Evolutionary conservation across 176 grass and related monocot genomes (phyloP), one percentile per base, ranked within the genome.

Genomic region (Zea mays): DNA sequence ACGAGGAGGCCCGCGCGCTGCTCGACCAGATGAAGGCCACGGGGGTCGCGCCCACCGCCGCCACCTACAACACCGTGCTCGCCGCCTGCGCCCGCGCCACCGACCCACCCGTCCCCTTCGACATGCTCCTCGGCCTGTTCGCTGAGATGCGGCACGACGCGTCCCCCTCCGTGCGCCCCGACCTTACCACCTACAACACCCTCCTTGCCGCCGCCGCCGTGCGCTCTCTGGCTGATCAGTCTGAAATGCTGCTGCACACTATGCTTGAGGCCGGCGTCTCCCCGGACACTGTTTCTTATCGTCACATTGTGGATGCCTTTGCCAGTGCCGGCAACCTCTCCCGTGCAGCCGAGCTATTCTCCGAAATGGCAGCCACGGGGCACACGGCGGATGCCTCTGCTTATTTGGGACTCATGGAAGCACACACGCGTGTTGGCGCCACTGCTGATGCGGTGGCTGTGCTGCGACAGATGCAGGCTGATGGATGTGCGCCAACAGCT

Each of bases 131-230:
- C 8, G 73, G 87, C 41, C 87, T 98, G 52, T 98, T 98, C 70
- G 91, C 95, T 10, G 91, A 98, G 85, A 94, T 98, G 95, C 91
- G 95, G 5, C 95, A 98, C 38, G 91, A 98, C 45, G 78, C 81
- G 6, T 83, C 93, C 70, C 91, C 83, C 5, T 79, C 85, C 16
- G 83, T 94, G 76, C 89, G 78, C 43, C 95, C 95, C 0, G 89
- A 94, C 82, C 85, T 98, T 64, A 88, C 90, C 79, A 98, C 91
- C 45, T 94, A 98, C 87, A 98, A 98, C 78, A 92, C 95, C 8
- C 90, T 98, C 67, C 91, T 98, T 3, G 82, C 91, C 14, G 95
- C 91, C 0, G 95, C 95, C 0, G 80, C 85, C 4, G 69, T 90
- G 10, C 89, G 87, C 35, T 82, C 85, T 4, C 89, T 94, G 50